Percentiles rank a stretch among this genome's conserved stretches.
These are phyloP conservation scores for Suhomyces maxii DNA, from an alignment of 1,139 yeast species.

Conservation along the genomic window DNA sequence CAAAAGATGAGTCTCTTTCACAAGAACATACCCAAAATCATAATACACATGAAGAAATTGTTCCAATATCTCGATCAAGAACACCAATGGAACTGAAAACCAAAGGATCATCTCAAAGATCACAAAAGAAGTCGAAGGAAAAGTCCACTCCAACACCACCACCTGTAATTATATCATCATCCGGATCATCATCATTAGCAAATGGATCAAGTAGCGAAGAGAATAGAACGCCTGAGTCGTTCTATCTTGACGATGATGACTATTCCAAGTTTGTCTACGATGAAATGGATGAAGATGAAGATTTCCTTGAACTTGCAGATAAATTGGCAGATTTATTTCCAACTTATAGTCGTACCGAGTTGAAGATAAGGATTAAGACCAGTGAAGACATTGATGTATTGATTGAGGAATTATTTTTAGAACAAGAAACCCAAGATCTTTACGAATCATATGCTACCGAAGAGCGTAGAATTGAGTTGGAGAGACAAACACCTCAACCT, in stretches of 20 bases:
- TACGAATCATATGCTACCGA: slow-evolving; percentile 8
- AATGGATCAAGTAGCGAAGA: neutral
- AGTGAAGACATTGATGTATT: slow-evolving; percentile 22
- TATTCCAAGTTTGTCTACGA: slow-evolving; percentile 15
- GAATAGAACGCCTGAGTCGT: neutral
- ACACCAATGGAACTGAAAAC: too few relatives aligned
- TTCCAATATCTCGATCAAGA: too few relatives aligned
- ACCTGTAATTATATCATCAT: neutral
- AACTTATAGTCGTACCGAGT: slow-evolving; percentile 25
- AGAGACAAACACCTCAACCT: slow-evolving; percentile 1
- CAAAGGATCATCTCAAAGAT: too few relatives aligned
- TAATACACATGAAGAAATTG: too few relatives aligned
- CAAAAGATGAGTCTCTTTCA: too few relatives aligned
- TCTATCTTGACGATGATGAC: slow-evolving; percentile 12
- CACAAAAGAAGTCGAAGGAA: neutral
- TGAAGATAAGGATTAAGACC: slow-evolving; percentile 23
- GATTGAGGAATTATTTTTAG: slow-evolving; percentile 23
- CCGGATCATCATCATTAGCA: neutral
- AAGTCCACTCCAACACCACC: neutral
- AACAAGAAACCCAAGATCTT: slow-evolving; percentile 17
- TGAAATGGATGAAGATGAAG: slow-evolving; percentile 17
- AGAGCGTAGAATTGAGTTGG: slow-evolving; percentile 4
- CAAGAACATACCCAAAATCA: too few relatives aligned
- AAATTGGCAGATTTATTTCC: slow-evolving; percentile 32
- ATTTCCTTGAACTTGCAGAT: slow-evolving; percentile 21